phyloP scores from a whole-genome alignment of 108 stramenopile genomes.

The Stephanodiscus triporus region DNA sequence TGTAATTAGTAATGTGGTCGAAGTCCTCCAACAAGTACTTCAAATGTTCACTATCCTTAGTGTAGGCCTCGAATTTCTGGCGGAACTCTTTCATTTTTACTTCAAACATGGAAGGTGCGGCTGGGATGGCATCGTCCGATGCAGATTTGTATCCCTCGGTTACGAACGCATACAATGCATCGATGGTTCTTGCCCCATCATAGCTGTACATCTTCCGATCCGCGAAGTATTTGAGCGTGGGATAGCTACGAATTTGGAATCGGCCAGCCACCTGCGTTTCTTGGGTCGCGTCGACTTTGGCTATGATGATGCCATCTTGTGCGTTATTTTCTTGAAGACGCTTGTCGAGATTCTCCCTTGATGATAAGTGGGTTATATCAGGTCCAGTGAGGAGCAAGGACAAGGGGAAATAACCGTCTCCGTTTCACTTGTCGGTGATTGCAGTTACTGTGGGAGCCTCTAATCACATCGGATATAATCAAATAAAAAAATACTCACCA shows the following conservation, averaged over 20 bases:
- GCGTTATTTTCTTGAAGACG: slow-evolving; percentile 29
- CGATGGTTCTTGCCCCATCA: slow-evolving; percentile 37
- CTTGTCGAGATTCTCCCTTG: slow-evolving; percentile 43
- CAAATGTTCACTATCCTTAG: slow-evolving; percentile 35
- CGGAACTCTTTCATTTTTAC: slow-evolving; percentile 43
- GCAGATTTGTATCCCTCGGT: slow-evolving; percentile 49
- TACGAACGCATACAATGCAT: slow-evolving; percentile 47
- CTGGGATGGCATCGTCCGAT: slow-evolving; percentile 32
- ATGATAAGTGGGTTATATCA: neutral
- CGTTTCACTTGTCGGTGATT: neutral
- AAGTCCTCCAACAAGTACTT: slow-evolving; percentile 54
- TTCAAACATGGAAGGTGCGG: slow-evolving; percentile 34
- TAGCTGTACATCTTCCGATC: slow-evolving; percentile 60
- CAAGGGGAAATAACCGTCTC: neutral
- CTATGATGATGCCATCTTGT: slow-evolving; percentile 53
- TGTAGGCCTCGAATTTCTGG: slow-evolving; percentile 32
- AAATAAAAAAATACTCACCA: slow-evolving; percentile 24
- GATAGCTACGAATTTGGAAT: slow-evolving; percentile 53
- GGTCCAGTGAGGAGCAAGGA: neutral
- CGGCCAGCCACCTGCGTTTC: slow-evolving; percentile 44
- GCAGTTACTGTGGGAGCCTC: neutral
- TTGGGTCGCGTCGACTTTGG: slow-evolving; percentile 59
- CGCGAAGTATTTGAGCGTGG: slow-evolving; percentile 62
- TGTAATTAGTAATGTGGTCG: slow-evolving; percentile 51
- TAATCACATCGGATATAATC: too few species aligned